Percentiles rank a stretch among this genome's conserved stretches.
phyloP scores from a whole-genome alignment of 2,329 filamentous ascomycete genomes.

The Dactylellina leptospora region DNA sequence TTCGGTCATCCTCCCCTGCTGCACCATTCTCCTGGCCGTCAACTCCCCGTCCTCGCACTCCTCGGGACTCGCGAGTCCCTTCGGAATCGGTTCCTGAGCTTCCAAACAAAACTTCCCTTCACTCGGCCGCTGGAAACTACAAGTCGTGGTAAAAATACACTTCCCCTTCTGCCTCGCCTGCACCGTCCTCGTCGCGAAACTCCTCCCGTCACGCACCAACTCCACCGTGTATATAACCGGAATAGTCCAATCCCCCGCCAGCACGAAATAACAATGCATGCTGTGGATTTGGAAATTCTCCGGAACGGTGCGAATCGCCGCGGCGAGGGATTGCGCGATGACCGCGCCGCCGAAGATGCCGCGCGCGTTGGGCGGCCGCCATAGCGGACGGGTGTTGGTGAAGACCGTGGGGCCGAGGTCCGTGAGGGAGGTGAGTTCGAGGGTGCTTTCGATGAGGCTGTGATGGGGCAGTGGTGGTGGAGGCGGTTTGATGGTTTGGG shows the following conservation, averaged over 20 bases:
- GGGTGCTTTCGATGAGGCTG: slow-evolving; percentile 56
- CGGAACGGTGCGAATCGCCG: slow-evolving; percentile 87
- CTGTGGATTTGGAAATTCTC: slow-evolving; percentile 84
- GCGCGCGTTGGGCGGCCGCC: slow-evolving; percentile 80
- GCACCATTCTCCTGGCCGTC: slow-evolving; percentile 65
- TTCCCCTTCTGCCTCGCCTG: slow-evolving; percentile 87
- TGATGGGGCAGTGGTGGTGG: slow-evolving; percentile 43
- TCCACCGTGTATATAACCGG: slow-evolving; percentile 96
- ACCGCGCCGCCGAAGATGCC: slow-evolving; percentile 94
- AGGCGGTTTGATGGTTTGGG: slow-evolving; percentile 47
- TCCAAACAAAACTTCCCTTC: slow-evolving; percentile 67
- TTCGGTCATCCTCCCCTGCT: slow-evolving; percentile 63
- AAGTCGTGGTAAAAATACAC: slow-evolving; percentile 93
- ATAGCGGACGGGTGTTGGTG: slow-evolving; percentile 89
- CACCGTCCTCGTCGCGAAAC: slow-evolving; percentile 92
- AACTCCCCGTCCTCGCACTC: slow-evolving; percentile 61
- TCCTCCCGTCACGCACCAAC: slow-evolving; percentile 86
- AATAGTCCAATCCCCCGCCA: slow-evolving; percentile 83
- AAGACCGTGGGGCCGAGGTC: slow-evolving; percentile 72
- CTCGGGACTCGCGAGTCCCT: slow-evolving; percentile 60
- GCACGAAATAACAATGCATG: slow-evolving; percentile 99
- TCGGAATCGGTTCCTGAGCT: slow-evolving; percentile 67
- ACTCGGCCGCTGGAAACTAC: slow-evolving; percentile 76
- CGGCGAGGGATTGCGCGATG: slow-evolving; percentile 88
- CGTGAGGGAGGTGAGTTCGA: slow-evolving; percentile 54